Conservation (phyloP, 2,329 filamentous ascomycete genomes). For the Coniochaeta ligniaria region DNA sequence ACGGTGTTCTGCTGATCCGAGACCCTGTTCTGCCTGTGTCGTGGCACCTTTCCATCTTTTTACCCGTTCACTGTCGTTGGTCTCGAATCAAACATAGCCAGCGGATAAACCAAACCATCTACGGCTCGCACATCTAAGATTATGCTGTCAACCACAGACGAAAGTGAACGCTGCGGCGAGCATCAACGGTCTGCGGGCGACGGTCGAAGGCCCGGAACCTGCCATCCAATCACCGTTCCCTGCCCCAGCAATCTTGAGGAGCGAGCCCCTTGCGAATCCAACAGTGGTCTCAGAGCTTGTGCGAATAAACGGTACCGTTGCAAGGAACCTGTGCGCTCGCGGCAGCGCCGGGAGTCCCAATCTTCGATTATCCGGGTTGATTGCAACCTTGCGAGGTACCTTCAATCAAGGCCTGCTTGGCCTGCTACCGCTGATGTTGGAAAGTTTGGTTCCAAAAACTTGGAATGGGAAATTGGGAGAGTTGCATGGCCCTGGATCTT, state of each 20-base stretch:
- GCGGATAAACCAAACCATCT: background rate
- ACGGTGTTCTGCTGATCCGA: background rate
- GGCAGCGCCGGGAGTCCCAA: background rate
- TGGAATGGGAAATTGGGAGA: conserved; percentile 2
- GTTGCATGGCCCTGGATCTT: background rate
- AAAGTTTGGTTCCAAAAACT: background rate
- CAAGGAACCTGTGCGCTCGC: background rate
- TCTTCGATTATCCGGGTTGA: background rate
- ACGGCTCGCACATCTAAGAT: background rate
- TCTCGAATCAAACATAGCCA: background rate
- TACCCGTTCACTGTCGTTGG: background rate
- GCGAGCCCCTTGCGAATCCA: background rate
- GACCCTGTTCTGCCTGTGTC: background rate
- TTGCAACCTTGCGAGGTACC: background rate
- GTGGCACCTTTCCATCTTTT: background rate
- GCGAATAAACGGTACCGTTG: background rate
- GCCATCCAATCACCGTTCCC: background rate
- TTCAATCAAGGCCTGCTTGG: background rate
- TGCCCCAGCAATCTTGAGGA: background rate
- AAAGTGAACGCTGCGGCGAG: background rate
- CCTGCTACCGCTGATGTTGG: background rate
- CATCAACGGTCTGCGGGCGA: background rate
- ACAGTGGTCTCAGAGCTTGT: background rate
- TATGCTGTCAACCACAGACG: background rate
- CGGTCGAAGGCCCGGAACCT: background rate